Conservation (phyloP, 2,329 filamentous ascomycete species). For the Aspergillus pseudoglaucus region DNA sequence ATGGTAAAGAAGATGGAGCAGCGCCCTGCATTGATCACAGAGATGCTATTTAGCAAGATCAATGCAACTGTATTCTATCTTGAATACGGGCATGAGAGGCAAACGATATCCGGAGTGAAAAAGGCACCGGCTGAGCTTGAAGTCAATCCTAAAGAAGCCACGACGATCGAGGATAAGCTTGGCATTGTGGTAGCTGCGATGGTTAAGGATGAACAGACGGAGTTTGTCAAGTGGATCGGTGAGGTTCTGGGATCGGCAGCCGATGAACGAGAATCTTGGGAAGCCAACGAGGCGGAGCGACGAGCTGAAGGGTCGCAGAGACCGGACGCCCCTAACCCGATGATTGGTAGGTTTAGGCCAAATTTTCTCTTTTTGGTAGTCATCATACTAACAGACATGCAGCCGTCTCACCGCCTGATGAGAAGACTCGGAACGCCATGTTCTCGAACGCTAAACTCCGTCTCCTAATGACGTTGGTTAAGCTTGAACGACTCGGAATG, state of each 20-base stretch:
- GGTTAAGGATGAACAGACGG: constrained; percentile 69
- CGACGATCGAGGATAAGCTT: constrained; percentile 60
- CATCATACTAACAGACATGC: constrained; percentile 5
- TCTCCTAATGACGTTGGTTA: constrained; percentile 71
- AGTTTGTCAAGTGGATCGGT: constrained; percentile 77
- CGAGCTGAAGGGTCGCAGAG: constrained; percentile 34
- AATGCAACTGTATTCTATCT: constrained; percentile 76
- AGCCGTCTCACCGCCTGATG: constrained; percentile 60
- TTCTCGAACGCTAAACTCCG: constrained; percentile 87
- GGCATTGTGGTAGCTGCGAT: constrained; percentile 73
- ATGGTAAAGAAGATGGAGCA: constrained; percentile 80
- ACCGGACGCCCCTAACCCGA: constrained; percentile 17
- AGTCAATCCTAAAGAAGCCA: constrained; percentile 65
- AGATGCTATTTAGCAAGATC: constrained; percentile 93
- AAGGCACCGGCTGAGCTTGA: constrained; percentile 74
- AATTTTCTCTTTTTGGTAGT: background rate
- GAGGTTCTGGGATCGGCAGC: constrained; percentile 61
- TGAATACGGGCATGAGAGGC: constrained; percentile 83
- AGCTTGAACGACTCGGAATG: constrained; percentile 57
- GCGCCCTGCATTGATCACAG: constrained; percentile 75
- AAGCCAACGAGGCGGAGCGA: constrained; percentile 60
- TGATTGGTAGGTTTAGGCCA: constrained; percentile 41
- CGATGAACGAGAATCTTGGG: constrained; percentile 70
- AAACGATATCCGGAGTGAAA: constrained; percentile 58
- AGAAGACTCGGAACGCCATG: constrained; percentile 63